Base-by-base conservation (phyloP, 495 filamentous ascomycete species). In the Xylaria acuta region DNA sequence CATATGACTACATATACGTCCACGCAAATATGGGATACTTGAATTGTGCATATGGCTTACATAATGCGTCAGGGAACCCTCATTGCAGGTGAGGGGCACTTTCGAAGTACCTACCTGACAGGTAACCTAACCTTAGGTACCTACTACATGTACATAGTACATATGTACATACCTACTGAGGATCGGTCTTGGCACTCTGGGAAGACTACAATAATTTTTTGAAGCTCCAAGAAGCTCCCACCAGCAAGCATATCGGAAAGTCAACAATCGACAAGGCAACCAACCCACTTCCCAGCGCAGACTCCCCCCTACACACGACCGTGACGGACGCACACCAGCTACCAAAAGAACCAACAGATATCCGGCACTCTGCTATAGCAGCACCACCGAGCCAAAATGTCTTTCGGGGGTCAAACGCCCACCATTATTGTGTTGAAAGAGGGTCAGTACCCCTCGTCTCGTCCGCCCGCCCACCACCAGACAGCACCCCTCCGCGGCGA, bases 351-450 rank as follows among this genome's bases (percentile, higher is more conserved):
- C 7, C 2, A 30, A 53, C 11, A 8, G 27, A 22, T 43, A 25
- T 20, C 25, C 22, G 3, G 25, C 20, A 71, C n/a, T 27, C 49
- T n/a, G 30, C 5, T n/a, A 56, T 53, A 51, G n/a, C 25, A 32
- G 30, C 30, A n/a, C 18, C 32, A 8, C 36, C 41, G 32, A 5
- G 73, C 71, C 76, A 79, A 73, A 81, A 98, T 98, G 95, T 95
- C 94, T 80, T 99, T 98, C 86, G 94, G 93, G 82, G 96, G 95
- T 83, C 96, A 99, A 85, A 94, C 96, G 75, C 96, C 96, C 81
- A 99, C 97, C 72, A 99, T 99, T 80, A 93, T 99, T 80, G 97
- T 99, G 84, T 89, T 99, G 75, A 97, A 96, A 86, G 96, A 99
- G 85, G 95, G 95, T 97, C 76, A 73, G 92, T 86, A 77, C 81